phyloP scores from a whole-genome alignment of 495 filamentous ascomycete genomes.

The Penicillium mononematosum region DNA sequence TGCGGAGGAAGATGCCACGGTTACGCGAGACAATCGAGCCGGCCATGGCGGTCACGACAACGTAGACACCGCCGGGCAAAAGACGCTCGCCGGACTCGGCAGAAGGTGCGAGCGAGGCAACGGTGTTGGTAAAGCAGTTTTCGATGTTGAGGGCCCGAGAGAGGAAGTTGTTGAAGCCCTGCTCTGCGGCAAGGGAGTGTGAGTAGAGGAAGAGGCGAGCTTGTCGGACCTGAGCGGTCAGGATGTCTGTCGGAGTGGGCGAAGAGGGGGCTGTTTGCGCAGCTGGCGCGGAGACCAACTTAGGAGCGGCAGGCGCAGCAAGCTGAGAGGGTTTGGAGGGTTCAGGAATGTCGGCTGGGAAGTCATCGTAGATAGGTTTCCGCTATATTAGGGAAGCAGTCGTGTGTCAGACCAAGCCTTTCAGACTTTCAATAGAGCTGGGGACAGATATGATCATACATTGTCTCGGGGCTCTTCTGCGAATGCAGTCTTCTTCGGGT shows the following conservation, averaged over 20 bases:
- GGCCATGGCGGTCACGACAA: constrained; percentile 88
- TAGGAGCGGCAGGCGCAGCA: constrained; percentile 23
- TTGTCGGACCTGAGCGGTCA: constrained; percentile 77
- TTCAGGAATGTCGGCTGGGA: constrained; percentile 41
- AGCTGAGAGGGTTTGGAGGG: constrained; percentile 40
- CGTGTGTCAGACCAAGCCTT: constrained; percentile 24
- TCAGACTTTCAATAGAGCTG: constrained; percentile 3
- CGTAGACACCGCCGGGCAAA: constrained; percentile 83
- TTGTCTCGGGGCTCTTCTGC: constrained; percentile 55
- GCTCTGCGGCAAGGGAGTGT: constrained; percentile 69
- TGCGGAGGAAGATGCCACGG: constrained; percentile 75
- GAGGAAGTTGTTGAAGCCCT: constrained; percentile 72
- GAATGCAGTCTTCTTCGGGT: constrained; percentile 51
- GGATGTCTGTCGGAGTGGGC: constrained; percentile 85
- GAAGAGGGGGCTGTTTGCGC: constrained; percentile 39
- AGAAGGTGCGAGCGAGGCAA: constrained; percentile 82
- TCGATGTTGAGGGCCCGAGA: constrained; percentile 75
- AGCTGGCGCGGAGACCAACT: constrained; percentile 24
- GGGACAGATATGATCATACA: constrained; percentile 22
- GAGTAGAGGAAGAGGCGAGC: constrained; percentile 78
- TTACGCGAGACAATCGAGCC: constrained; percentile 85
- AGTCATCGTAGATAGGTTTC: constrained; percentile 89
- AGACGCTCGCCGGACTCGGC: constrained; percentile 78
- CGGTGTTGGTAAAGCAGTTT: constrained; percentile 71
- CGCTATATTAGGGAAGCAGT: constrained; percentile 45